Conservation (phyloP, 73 alveolate species). For the Tetrahymena thermophila region DNA sequence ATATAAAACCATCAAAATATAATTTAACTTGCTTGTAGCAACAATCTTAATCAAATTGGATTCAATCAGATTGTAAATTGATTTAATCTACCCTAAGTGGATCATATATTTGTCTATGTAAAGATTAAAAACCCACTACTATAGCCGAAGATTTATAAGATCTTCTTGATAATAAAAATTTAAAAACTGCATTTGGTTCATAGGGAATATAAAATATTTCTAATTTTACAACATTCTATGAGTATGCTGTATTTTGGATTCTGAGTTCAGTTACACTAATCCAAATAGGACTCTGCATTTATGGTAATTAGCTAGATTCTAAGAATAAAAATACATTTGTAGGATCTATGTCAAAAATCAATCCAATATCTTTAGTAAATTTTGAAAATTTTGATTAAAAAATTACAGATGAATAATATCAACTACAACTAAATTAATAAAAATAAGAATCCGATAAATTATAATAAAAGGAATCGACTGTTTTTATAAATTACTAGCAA, state of each 20-base stretch:
- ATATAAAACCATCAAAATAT: not conserved
- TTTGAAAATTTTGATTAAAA: too few relatives aligned
- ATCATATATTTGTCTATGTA: not conserved
- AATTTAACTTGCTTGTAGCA: not conserved
- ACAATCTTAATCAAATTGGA: not conserved
- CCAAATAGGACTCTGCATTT: not conserved
- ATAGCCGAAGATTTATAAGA: not conserved
- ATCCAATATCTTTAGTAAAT: too few relatives aligned
- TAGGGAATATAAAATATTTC: not conserved
- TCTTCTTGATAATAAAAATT: not conserved
- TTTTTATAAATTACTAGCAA: too few relatives aligned
- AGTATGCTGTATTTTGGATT: not conserved
- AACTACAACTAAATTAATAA: too few relatives aligned
- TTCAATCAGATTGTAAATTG: not conserved
- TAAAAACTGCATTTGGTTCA: not conserved
- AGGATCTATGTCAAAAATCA: too few relatives aligned
- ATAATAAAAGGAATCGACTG: too few relatives aligned
- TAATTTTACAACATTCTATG: not conserved
- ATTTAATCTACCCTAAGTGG: not conserved
- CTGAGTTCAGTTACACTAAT: not conserved
- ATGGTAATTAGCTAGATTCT: not conserved
- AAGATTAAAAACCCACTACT: not conserved
- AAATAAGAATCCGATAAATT: too few relatives aligned
- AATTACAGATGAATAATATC: too few relatives aligned
- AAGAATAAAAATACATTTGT: too few relatives aligned